These are phyloP conservation scores for Musa acuminata DNA, from an alignment of 176 grass and related monocot species.

Conservation along the genomic window DNA sequence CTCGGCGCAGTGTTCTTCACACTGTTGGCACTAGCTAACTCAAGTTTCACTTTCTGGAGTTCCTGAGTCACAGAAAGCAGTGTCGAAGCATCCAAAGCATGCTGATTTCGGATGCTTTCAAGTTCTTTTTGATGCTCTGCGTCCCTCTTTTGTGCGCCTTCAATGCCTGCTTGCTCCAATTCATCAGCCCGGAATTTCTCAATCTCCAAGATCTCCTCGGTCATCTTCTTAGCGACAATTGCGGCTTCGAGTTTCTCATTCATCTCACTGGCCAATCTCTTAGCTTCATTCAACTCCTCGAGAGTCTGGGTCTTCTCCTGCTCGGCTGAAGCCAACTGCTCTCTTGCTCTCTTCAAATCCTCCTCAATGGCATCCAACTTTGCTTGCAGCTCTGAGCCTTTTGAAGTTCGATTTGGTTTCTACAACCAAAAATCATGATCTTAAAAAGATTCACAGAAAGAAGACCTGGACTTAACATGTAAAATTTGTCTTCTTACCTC, in stretches of 20 bases:
- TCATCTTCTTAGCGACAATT: conserved; percentile 51
- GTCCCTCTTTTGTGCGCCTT: conserved; percentile 53
- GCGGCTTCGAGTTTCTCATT: conserved; percentile 83
- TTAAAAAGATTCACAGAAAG: not conserved
- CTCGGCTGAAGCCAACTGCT: conserved; percentile 43
- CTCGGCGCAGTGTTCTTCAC: conserved; percentile 55
- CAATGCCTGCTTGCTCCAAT: conserved; percentile 62
- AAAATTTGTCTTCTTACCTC: not conserved
- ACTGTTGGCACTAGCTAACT: conserved; percentile 42
- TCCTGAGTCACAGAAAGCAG: conserved; percentile 56
- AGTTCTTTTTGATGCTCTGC: conserved; percentile 57
- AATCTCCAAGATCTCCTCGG: conserved; percentile 68
- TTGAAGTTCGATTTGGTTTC: conserved; percentile 38
- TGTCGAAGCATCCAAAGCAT: conserved; percentile 37
- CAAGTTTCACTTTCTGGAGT: conserved; percentile 45
- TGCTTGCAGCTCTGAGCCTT: conserved; percentile 42
- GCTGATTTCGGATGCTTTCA: conserved; percentile 51
- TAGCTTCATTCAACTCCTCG: conserved; percentile 56
- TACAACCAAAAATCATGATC: conserved; percentile 17
- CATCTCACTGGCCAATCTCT: conserved; percentile 41
- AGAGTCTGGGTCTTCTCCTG: conserved; percentile 57
- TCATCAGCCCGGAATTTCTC: conserved; percentile 90
- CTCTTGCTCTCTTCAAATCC: conserved; percentile 75
- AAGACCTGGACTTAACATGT: not conserved
- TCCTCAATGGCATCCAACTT: conserved; percentile 50